Evolutionary conservation across 768 basidiomycete genomes (phyloP).

Genomic region (Mycena galopus): DNA sequence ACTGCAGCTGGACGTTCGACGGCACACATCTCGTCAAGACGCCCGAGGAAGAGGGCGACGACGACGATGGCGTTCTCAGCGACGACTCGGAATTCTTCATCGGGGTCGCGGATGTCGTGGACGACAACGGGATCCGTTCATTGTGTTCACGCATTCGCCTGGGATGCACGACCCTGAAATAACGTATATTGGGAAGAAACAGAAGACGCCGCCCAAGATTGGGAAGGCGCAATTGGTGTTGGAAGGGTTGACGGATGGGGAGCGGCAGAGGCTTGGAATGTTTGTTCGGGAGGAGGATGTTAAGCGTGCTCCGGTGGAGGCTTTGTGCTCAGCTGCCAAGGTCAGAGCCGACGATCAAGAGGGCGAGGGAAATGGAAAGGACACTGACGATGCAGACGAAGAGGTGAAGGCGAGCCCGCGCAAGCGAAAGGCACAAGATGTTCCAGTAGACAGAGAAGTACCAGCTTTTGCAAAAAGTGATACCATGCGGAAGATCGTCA

Average conservation of each 20-base stretch:
- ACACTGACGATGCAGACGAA: not conserved
- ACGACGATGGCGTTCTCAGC: not conserved
- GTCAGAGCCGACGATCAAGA: not conserved
- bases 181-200: constrained; percentile 16
- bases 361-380: not conserved
- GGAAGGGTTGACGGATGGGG: constrained; percentile 20
- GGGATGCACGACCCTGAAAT: not conserved
- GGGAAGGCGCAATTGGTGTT: not conserved
- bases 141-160: constrained; percentile 13
- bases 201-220: not conserved
- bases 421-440: constrained; percentile 15
- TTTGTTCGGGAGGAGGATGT: constrained; percentile 16
- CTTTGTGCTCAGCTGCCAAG: not conserved
- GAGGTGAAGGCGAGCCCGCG: not conserved
- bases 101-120: constrained; percentile 6
- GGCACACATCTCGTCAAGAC: not conserved
- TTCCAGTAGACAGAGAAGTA: not conserved
- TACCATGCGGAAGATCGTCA: no score
- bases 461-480: constrained; percentile 12
- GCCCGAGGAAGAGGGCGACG: not conserved
- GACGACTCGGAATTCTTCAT: constrained; percentile 3
- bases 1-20: not conserved
- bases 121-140: constrained; percentile 24
- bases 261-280: constrained; percentile 21
- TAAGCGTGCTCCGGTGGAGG: constrained; percentile 1